phyloP scores from a whole-genome alignment of 495 filamentous ascomycete genomes.

The Podospora pseudocomata region DNA sequence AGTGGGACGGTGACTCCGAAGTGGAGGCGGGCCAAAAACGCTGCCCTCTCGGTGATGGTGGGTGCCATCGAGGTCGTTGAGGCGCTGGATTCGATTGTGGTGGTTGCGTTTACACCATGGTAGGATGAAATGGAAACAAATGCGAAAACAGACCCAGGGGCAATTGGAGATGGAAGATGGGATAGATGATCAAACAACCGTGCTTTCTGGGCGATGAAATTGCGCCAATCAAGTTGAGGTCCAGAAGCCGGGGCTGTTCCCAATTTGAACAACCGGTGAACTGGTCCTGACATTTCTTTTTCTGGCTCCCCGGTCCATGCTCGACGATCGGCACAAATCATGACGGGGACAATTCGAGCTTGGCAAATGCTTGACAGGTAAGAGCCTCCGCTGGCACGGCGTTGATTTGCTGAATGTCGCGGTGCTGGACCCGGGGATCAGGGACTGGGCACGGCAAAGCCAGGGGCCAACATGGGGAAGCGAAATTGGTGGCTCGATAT shows the following conservation, averaged over 20 bases:
- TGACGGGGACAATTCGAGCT: not conserved
- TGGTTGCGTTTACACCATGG: not conserved
- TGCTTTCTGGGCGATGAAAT: not conserved
- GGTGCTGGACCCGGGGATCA: not conserved
- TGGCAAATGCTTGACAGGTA: not conserved
- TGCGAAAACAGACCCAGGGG: not conserved
- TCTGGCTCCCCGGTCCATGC: not conserved
- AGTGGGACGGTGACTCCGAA: constrained; percentile 19
- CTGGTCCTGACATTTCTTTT: not conserved
- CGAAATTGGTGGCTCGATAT: not conserved
- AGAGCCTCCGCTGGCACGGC: not conserved
- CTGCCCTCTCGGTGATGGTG: constrained; percentile 16
- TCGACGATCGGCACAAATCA: not conserved
- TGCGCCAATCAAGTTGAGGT: not conserved
- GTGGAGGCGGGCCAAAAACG: constrained; percentile 17
- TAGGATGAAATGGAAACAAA: not conserved
- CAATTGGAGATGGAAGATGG: not conserved
- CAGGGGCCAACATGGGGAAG: not conserved
- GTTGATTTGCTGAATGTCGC: not conserved
- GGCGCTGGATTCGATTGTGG: not conserved
- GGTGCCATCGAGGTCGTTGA: not conserved
- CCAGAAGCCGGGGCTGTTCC: not conserved
- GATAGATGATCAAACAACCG: not conserved
- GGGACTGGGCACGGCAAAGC: not conserved
- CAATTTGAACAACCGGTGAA: not conserved